Percentiles rank a stretch among this genome's conserved stretches.
phyloP scores from a whole-genome alignment of 148 eudicot species.

The Hydrangea macrophylla region DNA sequence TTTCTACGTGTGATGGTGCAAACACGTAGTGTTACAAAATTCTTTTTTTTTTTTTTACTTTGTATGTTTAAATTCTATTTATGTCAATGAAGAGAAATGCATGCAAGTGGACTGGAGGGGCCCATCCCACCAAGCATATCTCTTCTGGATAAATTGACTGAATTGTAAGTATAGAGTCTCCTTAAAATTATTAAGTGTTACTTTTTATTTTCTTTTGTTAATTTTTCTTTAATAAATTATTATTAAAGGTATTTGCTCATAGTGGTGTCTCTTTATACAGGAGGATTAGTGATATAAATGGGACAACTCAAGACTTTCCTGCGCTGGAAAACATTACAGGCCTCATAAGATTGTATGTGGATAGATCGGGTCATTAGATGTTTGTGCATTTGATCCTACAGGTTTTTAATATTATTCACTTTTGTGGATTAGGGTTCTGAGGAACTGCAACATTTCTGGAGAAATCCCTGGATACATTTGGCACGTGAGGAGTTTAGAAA shows the following conservation, averaged over 20 bases:
- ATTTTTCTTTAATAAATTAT: background rate
- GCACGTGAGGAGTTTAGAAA: conserved; percentile 31
- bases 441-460: conserved; percentile 68
- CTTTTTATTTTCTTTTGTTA: background rate
- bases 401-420: background rate
- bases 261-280: conserved; percentile 31
- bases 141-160: conserved; percentile 32
- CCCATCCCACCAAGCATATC: conserved; percentile 61
- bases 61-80: conserved; percentile 10
- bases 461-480: conserved; percentile 58
- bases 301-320: conserved; percentile 53
- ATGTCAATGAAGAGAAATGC: conserved; percentile 59
- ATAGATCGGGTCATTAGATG: background rate
- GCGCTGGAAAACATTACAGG: conserved; percentile 30
- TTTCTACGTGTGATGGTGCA: too few relatives aligned
- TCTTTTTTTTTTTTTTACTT: background rate
- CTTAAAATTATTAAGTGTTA: too few relatives aligned
- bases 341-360: conserved; percentile 40
- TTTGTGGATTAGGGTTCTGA: conserved; percentile 54
- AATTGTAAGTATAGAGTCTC: conserved; percentile 48
- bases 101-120: conserved; percentile 66
- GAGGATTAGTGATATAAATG: conserved; percentile 67
- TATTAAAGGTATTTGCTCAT: conserved; percentile 5
- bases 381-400: background rate
- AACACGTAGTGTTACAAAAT: background rate